Evolutionary conservation across 2,329 filamentous ascomycete species (phyloP), one percentile per base, ranked within the genome.

Genomic region (Cryphonectria japonica): DNA sequence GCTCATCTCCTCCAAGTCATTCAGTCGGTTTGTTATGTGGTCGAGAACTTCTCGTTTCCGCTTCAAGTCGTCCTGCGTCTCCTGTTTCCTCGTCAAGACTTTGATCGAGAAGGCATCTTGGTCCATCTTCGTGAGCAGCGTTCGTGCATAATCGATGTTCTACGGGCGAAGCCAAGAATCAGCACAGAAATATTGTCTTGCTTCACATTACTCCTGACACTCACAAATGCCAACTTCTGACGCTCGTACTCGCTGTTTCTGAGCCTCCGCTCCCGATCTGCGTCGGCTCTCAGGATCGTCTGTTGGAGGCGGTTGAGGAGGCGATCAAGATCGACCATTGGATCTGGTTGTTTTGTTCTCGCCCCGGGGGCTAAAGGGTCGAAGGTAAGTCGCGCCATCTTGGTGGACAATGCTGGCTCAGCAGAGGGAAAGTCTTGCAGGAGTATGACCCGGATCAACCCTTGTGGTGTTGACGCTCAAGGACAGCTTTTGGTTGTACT

Each of bases 81-180:
- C 87, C 73, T 89, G 84, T 75, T 89, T 87, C 71, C 87, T 87
- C 6, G 84, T 79, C 70, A 86, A 86, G 43, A 86, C 82, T 78
- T 90, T 90, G 73, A 90, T 81, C n/a, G 80, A 83, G 19, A 88
- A 80, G 7, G 89, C 86, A 75, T 92, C 88, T 76, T 93, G 91
- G 78, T 94, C 93, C 59, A 94, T 86, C 71, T 86, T 89, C 29
- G 91, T 86, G 69, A 95, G 87, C 41, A 93, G 85, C 0, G 85
- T 86, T 57, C 90, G 88, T 29, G 93, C 92, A 78, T 92, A 89
- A 75, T 92, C 88, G 72, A 95, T 83, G 76, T 94, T 95, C 88
- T 93, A 73, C 22, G 34, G 29, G 29, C 11, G 32, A 67, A 66
- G 67, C 52, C 32, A 68, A 67, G 26, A 72, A 67, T 71, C 54